phyloP scores from a whole-genome alignment of 179 eudicot genomes.

The Actinidia arguta region DNA sequence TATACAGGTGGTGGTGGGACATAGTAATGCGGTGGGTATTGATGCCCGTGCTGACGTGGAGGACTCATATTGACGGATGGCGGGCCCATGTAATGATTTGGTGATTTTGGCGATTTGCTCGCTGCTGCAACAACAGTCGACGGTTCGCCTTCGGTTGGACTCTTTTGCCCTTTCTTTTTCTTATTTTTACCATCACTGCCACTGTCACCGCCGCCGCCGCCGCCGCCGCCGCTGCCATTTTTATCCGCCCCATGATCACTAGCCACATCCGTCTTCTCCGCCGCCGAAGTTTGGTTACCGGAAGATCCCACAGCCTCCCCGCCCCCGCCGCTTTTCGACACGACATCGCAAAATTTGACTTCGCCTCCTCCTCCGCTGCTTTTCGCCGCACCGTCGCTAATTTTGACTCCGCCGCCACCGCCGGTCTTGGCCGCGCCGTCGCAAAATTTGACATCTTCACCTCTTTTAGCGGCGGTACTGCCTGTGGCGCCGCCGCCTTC shows the following conservation, averaged over 20 bases:
- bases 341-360: not conserved
- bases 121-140: slow-evolving; percentile 27
- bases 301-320: slow-evolving; percentile 23
- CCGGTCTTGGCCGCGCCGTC: not conserved
- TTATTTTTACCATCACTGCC: slow-evolving; percentile 51
- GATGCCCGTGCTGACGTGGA: slow-evolving; percentile 36
- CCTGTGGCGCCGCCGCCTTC: not conserved
- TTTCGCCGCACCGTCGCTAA: not conserved
- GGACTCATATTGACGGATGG: slow-evolving; percentile 32
- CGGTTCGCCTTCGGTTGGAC: slow-evolving; percentile 22
- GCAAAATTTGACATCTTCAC: too few species aligned
- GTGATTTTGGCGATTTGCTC: not conserved
- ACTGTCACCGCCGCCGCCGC: slow-evolving; percentile 19
- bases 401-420: not conserved
- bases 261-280: slow-evolving; percentile 23
- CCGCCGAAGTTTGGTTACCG: slow-evolving; percentile 28
- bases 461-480: not conserved
- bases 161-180: slow-evolving; percentile 63
- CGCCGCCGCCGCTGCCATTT: too few species aligned
- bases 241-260: slow-evolving; percentile 8
- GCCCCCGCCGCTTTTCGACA: slow-evolving; percentile 5
- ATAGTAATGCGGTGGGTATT: slow-evolving; percentile 46
- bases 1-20: slow-evolving; percentile 51
- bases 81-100: slow-evolving; percentile 30
- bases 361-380: not conserved